Conservation (phyloP, 1,284 basidiomycete species). For the Mycena sp. region DNA sequence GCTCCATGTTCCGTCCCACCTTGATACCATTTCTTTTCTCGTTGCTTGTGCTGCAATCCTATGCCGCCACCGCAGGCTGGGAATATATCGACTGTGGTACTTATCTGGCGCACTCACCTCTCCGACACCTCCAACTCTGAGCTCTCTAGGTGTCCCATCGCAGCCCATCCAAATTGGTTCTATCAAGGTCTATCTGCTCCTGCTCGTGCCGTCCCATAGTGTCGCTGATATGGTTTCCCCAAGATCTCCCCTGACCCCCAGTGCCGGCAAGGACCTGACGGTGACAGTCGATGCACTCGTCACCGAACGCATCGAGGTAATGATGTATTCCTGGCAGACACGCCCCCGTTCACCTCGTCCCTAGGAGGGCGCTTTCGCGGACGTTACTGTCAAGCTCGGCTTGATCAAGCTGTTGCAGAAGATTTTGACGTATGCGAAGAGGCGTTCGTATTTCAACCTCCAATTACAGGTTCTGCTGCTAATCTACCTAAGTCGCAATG, state of each 20-base stretch:
- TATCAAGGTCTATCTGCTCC: constrained; percentile 48
- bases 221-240: too few relatives aligned
- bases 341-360: constrained; percentile 6
- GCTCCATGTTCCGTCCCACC: constrained; percentile 48
- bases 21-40: constrained; percentile 43
- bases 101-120: neutral
- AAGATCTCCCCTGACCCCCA: constrained; percentile 83
- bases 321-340: too few relatives aligned
- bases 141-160: constrained; percentile 51
- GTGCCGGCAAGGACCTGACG: constrained; percentile 85
- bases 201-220: too few relatives aligned
- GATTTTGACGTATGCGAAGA: constrained; percentile 91
- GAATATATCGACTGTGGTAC: constrained; percentile 67
- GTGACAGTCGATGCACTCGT: constrained; percentile 79
- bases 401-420: constrained; percentile 86
- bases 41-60: constrained; percentile 38
- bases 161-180: constrained; percentile 69
- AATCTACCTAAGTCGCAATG: constrained; percentile 50
- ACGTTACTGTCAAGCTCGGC: constrained; percentile 90
- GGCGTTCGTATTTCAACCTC: constrained; percentile 48
- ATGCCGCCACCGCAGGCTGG: constrained; percentile 52
- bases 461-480: too few relatives aligned
- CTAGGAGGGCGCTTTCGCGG: constrained; percentile 90
- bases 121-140: neutral
- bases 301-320: constrained; percentile 70